Evolutionary conservation across 2,329 filamentous ascomycete genomes (phyloP), one percentile per base, ranked within the genome.

Genomic region (Helotiales sp.): DNA sequence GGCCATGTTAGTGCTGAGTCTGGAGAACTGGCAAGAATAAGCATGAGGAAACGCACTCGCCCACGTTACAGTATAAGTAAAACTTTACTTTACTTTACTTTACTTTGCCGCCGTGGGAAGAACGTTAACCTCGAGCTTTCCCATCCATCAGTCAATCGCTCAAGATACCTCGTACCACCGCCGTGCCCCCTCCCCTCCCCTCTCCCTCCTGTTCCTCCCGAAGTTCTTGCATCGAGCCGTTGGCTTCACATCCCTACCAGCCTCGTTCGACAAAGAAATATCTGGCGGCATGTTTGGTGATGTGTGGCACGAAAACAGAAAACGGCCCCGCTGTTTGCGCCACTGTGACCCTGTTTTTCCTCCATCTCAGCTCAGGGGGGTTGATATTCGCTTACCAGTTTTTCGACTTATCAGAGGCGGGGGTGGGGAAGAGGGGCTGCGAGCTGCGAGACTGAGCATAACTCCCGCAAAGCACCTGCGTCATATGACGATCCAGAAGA

Each of bases 301-400:
- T 26, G 26, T 37, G 45, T 37, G 59, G 45, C 43, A 61, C 59
- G 45, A 61, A 50, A 61, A 49, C 37, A 61, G 59, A 50, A 61
- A 37, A 4, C 28, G n/a, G n/a, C 43, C 59, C 59, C 45, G 37
- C 58, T 1, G 17, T 22, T 24, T 61, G 43, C 24, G 40, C 54
- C 32, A 40, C 54, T n/a, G 7, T 6, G 3, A 24, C 17, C 54
- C 54, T 57, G 54, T 43, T n/a, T 26, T 15, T 45, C 32, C 37
- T 30, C 15, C 22, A 37, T 22, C 57, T 59, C 28, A 59, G 55
- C 34, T 52, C 45, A 50, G 28, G 59, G 59, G 57, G 20, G 26
- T n/a, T 24, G 11, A 37, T 34, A 50, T 13, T 61, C 45, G 59
- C 43, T 61, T 61, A 61, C 26, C 30, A 61, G 37, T 60, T 60